Conservation (phyloP, 2,329 filamentous ascomycete species). For the Penicillium nordicum region DNA sequence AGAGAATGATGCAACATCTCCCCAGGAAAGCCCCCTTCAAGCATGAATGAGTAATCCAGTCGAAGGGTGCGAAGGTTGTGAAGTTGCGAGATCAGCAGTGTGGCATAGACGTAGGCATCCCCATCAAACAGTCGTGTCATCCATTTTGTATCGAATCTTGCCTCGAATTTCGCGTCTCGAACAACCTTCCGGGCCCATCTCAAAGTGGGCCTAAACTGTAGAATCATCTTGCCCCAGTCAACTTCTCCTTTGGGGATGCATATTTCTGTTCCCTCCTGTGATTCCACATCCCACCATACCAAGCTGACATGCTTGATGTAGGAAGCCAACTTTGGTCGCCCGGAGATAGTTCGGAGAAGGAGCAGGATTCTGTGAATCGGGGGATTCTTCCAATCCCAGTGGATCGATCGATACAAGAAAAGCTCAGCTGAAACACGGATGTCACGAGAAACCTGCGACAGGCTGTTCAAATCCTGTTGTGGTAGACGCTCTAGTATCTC, state of each 20-base stretch:
- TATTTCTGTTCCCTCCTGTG: neutral
- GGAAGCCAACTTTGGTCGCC: neutral
- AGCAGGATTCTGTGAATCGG: neutral
- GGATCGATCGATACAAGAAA: neutral
- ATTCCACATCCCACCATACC: neutral
- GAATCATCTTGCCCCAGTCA: neutral
- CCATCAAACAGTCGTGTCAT: neutral
- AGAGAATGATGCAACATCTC: neutral
- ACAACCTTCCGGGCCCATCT: neutral
- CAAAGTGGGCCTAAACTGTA: neutral
- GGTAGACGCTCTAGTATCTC: neutral
- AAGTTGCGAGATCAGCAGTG: neutral
- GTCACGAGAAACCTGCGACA: neutral
- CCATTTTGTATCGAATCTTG: neutral
- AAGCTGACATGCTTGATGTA: neutral
- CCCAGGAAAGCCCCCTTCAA: neutral
- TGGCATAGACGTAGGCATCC: neutral
- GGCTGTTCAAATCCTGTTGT: neutral
- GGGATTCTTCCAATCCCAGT: neutral
- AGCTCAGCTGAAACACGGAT: neutral
- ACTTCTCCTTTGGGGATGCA: neutral
- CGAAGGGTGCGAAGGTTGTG: conserved; percentile 2
- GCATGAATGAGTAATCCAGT: neutral
- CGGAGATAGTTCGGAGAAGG: neutral
- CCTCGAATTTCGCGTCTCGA: neutral